Conservation (phyloP, 2,329 filamentous ascomycete species). For the Neocucurbitaria cava region DNA sequence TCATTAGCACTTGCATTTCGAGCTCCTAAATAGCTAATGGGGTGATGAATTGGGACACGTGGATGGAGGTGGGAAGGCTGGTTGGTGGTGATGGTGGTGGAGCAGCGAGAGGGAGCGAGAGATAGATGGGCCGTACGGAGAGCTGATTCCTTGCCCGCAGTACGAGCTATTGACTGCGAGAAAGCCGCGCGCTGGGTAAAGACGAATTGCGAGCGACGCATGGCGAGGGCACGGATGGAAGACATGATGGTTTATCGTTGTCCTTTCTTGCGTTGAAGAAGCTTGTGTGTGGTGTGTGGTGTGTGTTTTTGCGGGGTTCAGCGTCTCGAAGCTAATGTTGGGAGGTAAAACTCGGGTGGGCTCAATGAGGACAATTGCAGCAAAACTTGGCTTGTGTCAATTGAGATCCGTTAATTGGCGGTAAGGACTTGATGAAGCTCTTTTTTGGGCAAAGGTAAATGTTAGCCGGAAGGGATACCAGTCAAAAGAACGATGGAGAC, state of each 20-base stretch:
- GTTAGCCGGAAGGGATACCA: neutral
- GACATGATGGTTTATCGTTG: conserved; percentile 41
- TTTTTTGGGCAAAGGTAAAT: neutral
- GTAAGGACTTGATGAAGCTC: neutral
- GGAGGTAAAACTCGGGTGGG: too few relatives aligned
- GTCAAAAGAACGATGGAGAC: neutral
- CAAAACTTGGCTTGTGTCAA: neutral
- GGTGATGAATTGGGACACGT: neutral
- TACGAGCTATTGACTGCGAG: conserved; percentile 46
- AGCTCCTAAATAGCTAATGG: neutral
- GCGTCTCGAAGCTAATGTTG: neutral
- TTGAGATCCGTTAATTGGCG: neutral
- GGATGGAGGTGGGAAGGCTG: too few relatives aligned
- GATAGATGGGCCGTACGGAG: conserved; percentile 51
- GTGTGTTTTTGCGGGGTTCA: neutral
- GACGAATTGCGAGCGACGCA: conserved; percentile 37
- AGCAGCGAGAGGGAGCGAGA: too few relatives aligned
- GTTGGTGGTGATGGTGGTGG: neutral
- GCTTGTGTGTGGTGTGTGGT: neutral
- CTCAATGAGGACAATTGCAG: neutral
- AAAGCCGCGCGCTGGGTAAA: conserved; percentile 48
- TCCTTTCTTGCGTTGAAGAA: too few relatives aligned
- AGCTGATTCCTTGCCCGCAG: conserved; percentile 53
- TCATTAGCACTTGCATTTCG: neutral
- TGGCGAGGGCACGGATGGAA: conserved; percentile 39